Base-by-base conservation (phyloP, 1,139 yeast species). In the Lizanozyma gosingica region DNA sequence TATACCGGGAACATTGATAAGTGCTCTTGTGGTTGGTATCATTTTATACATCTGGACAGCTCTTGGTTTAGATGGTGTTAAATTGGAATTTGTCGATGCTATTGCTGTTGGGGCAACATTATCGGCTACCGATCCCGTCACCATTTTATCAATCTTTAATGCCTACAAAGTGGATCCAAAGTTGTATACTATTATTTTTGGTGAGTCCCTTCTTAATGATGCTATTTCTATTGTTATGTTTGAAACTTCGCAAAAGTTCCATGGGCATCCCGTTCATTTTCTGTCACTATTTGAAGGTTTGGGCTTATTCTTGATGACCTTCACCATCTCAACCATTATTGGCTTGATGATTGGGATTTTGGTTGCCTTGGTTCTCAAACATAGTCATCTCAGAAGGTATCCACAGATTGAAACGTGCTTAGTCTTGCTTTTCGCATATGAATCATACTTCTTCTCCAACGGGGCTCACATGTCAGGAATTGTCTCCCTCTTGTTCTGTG, bases 401-500 rank as follows among this genome's bases (percentile, higher is more conserved):
- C 97, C 98, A 14, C 95, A 90, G 58, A 87, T 92, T 52, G 99
- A 94, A 66, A 86, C 97, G 16, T 92, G 98, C 59, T 62, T 94
- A 46, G 95, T 94, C 18, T 66, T 92, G 39, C 65, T 94, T 48
- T 83, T 90, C 59, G 97, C 98, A 6, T 94, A 94, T 57, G 95
- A 90, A 51, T 86, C 97, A 0, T 94, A 94, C 59, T 94, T 94
- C 68, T 92, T 94, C 62, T 90, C 97, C 38, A 94, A 92, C 57
- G 99, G 98, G 36, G 94, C 98, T 51, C 98, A 94, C 59, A 92
- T 92, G 98, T 88, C 97, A 4, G 99, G 99, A 38, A 94, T 92
- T 52, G 99, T 94, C 4, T 87, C 97, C 1, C 70, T 94, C 47
- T 66, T 94, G 48, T 94, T 94, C 64, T 92, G 97, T 59, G 98